Evolutionary conservation across 192 early-diverging fungal species (phyloP).

Genomic region (Umbelopsis isabellina): DNA sequence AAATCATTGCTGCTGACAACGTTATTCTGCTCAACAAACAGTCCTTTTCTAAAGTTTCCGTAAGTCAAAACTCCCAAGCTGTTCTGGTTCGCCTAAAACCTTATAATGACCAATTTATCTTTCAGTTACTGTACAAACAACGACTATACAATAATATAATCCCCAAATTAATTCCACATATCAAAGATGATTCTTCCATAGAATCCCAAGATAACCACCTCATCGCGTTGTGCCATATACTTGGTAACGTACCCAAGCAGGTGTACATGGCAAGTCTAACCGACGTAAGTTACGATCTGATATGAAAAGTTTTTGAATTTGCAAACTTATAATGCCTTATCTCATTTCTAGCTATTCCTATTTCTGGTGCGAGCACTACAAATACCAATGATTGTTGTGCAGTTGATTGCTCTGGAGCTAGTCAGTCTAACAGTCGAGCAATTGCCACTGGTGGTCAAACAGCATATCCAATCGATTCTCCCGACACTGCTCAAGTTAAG

Average conservation of each 20-base stretch:
- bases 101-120: conserved; percentile 6
- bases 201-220: conserved; percentile 71
- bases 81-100: background rate
- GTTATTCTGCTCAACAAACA: conserved; percentile 71
- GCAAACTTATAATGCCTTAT: conserved; percentile 46
- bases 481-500: conserved; percentile 23
- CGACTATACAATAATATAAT: conserved; percentile 78
- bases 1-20: conserved; percentile 72
- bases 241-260: conserved; percentile 79
- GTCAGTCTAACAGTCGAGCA: background rate
- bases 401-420: background rate
- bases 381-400: conserved; percentile 12
- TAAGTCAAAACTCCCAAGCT: conserved; percentile 9
- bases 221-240: conserved; percentile 76
- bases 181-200: conserved; percentile 20
- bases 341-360: conserved; percentile 38
- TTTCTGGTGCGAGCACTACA: conserved; percentile 27
- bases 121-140: conserved; percentile 80
- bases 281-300: conserved; percentile 38
- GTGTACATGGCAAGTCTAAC: conserved; percentile 74
- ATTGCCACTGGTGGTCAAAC: background rate
- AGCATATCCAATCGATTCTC: conserved; percentile 23
- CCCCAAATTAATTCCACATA: conserved; percentile 54
- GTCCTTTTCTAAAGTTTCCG: conserved; percentile 63
- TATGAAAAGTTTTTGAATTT: too few species aligned